phyloP scores from a whole-genome alignment of 164 flowering plant genomes.

The Umbilicus rupestris region DNA sequence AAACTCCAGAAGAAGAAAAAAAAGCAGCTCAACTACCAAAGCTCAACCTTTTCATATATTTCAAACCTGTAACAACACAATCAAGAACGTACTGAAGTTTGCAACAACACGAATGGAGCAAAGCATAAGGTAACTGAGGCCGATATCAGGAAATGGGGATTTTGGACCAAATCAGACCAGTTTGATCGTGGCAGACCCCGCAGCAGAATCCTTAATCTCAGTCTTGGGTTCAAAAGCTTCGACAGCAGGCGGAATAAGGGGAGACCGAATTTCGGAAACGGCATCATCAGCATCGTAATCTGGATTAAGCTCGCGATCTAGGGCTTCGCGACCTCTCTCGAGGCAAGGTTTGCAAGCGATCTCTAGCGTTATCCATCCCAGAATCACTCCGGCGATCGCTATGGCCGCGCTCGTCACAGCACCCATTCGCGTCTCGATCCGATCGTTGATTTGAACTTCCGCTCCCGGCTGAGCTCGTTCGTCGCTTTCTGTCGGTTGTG shows the following conservation, averaged over 20 bases:
- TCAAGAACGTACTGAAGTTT: too few relatives aligned
- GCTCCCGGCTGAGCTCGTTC: neutral
- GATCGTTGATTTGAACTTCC: neutral
- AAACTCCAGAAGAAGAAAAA: too few relatives aligned
- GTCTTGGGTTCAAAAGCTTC: neutral
- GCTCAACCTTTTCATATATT: too few relatives aligned
- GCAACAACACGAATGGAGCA: too few relatives aligned
- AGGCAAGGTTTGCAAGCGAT: slow-evolving; percentile 97
- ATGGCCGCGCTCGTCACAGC: slow-evolving; percentile 67
- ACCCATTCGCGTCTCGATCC: slow-evolving; percentile 34
- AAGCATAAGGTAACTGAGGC: neutral
- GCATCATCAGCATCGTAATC: slow-evolving; percentile 83
- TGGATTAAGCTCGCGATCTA: slow-evolving; percentile 80
- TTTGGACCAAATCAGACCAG: neutral
- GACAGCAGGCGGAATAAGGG: slow-evolving; percentile 30
- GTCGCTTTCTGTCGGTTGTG: neutral
- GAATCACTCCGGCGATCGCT: slow-evolving; percentile 61
- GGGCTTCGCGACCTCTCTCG: slow-evolving; percentile 85
- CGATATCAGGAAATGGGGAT: too few relatives aligned
- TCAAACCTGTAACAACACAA: too few relatives aligned
- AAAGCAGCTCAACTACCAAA: too few relatives aligned
- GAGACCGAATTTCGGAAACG: slow-evolving; percentile 29
- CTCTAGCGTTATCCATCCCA: slow-evolving; percentile 88
- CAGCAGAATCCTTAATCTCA: slow-evolving; percentile 1
- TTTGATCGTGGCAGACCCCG: neutral